Evolutionary conservation across 179 eudicot genomes (phyloP), one percentile per base, ranked within the genome.

Genomic region (Silene coronaria): DNA sequence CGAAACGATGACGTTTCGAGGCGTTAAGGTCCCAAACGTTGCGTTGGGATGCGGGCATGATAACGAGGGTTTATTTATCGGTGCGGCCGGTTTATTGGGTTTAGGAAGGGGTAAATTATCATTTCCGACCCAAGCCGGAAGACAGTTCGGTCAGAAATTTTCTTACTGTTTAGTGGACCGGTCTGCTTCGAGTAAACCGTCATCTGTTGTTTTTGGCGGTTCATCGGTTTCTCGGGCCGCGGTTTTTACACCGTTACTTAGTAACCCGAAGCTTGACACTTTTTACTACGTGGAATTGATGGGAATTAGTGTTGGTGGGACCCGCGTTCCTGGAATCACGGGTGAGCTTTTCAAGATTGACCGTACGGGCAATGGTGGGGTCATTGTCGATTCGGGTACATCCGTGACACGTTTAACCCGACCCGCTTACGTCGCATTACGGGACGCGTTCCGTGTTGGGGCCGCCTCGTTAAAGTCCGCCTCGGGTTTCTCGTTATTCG

Each of bases 41-140:
- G 93, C 97, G 67, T 27, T 95, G 0, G 99, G 99, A 0, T 93
- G 97, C n/a, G 99, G 99, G 5, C 99, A 91, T 70, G 93, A 91
- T 57, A 93, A 95, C 45, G 90, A 93, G 61, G 99, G 99, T 0
- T 72, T 93, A 0, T 95, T 95, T 69, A 87, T 88, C 4, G 97
- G 97, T 0, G 97, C 97, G 0, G 97, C 97, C 69, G 97, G 99
- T 36, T 77, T 95, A 8, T 46, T 95, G 1, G 99, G 99, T 6
- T 79, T 93, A 0, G 99, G 99, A 5, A 79, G 97, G 17, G 99
- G 99, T 1, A 87, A 76, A 28, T 14, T 92, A 0, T 92, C 97
- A 0, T 95, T 95, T 57, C 97, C 95, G 0, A 58, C 75, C 5
- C 99, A 95, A 51, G 82, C 91, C 71, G 97, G 97, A 0, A 66